phyloP scores from a whole-genome alignment of 257 asterid species.

The Verbena officinalis region DNA sequence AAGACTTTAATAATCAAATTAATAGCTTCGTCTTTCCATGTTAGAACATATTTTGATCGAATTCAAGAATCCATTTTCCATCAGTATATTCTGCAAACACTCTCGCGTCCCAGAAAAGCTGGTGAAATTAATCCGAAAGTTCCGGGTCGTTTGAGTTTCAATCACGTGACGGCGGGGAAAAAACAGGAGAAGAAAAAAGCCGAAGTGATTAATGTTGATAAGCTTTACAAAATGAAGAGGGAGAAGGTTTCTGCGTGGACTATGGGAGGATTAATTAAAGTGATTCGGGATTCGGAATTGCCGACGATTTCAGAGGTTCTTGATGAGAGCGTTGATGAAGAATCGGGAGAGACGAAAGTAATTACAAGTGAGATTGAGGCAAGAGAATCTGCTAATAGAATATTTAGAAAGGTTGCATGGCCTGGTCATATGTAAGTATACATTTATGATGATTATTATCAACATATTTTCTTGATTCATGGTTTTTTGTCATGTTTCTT shows the following conservation, averaged over 20 bases:
- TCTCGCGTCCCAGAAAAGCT: slow-evolving; percentile 54
- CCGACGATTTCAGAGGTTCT: slow-evolving; percentile 56
- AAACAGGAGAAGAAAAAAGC: slow-evolving; percentile 40
- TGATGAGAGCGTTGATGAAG: slow-evolving; percentile 54
- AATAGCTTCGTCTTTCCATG: slow-evolving; percentile 70
- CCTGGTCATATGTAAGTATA: slow-evolving; percentile 53
- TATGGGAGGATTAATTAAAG: slow-evolving; percentile 66
- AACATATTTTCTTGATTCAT: neutral
- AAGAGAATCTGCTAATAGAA: slow-evolving; percentile 50
- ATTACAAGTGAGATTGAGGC: slow-evolving; percentile 73
- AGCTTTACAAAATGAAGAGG: slow-evolving; percentile 58
- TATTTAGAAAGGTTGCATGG: slow-evolving; percentile 66
- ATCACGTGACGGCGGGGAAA: too few species aligned
- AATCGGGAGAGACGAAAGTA: slow-evolving; percentile 39
- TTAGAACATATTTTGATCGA: slow-evolving; percentile 65
- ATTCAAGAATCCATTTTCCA: slow-evolving; percentile 81
- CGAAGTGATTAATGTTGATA: slow-evolving; percentile 72
- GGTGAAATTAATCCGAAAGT: neutral
- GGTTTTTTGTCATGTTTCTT: neutral
- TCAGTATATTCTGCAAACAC: slow-evolving; percentile 70
- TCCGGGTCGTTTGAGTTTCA: slow-evolving; percentile 55
- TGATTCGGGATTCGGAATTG: slow-evolving; percentile 53
- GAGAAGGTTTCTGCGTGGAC: slow-evolving; percentile 82
- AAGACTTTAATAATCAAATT: slow-evolving; percentile 64
- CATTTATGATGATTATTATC: too few species aligned